Conservation (phyloP, 2,329 filamentous ascomycete genomes). For the Fusarium equiseti region DNA sequence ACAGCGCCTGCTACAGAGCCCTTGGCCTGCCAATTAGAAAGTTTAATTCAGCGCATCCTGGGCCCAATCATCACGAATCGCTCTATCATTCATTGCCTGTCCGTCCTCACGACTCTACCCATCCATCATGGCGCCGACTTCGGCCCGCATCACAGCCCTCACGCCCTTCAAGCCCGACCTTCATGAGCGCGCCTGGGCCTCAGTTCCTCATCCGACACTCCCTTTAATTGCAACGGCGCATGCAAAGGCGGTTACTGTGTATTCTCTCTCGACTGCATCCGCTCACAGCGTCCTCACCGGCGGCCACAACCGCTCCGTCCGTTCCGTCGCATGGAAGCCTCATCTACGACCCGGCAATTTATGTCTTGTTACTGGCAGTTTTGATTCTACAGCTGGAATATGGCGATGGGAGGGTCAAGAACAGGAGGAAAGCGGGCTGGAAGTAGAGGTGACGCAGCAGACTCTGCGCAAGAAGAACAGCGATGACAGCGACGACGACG, state of each 20-base stretch:
- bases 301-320: slow-evolving; percentile 91
- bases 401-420: slow-evolving; percentile 75
- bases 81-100: not conserved
- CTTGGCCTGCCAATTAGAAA: not conserved
- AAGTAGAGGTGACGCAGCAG: slow-evolving; percentile 58
- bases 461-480: slow-evolving; percentile 36
- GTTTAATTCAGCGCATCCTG: not conserved
- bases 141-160: slow-evolving; percentile 58
- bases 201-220: slow-evolving; percentile 84
- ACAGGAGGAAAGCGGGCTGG: slow-evolving; percentile 51
- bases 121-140: slow-evolving; percentile 48
- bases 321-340: slow-evolving; percentile 89
- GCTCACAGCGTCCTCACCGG: slow-evolving; percentile 84
- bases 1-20: not conserved
- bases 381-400: slow-evolving; percentile 90
- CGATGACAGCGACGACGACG: slow-evolving; percentile 47
- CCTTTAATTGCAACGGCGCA: slow-evolving; percentile 91
- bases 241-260: slow-evolving; percentile 88
- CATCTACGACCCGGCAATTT: slow-evolving; percentile 69
- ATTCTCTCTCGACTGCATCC: slow-evolving; percentile 84
- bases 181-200: slow-evolving; percentile 84
- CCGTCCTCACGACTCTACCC: slow-evolving; percentile 5
- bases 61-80: not conserved
- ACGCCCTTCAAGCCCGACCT: slow-evolving; percentile 67
- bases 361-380: slow-evolving; percentile 90